Evolutionary conservation across 768 basidiomycete genomes (phyloP), one percentile per base, ranked within the genome.

Genomic region (Termitomyces sp.): DNA sequence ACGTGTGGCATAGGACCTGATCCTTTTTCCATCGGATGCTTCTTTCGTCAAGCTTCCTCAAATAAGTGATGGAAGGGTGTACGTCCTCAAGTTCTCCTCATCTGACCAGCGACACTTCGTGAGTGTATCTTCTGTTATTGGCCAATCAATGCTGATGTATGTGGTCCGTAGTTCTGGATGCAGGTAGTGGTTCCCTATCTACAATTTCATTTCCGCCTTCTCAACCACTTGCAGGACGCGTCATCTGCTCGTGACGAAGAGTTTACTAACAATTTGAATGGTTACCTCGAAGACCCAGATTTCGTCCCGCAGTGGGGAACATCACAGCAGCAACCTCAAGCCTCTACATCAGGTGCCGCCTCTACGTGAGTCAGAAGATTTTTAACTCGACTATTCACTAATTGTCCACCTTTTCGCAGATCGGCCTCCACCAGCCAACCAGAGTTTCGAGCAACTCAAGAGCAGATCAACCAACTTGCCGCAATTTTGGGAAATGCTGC

Each of bases 81-180:
- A 90, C 64, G 90, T 95, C 60, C 86, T 96, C 69, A 92, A 90
- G 72, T 96, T 97, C 75, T 86, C 88, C 0, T 93, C 90, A 22
- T 95, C 93, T 14, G 82, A 92, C 68, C 90, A 92, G 67, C 83
- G 85, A 60, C 90, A 94, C 70, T 96, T 97, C 70, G 94, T 95
- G 85, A 77, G n/a, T 54, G 16, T 35, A 61, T 61, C 10, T 58
- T 2, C 35, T 56, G 18, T 35, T n/a, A 9, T 35, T 14, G 7
- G 49, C 14, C 16, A 52, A 3, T 45, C 16, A 3, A 20, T 32
- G 24, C 41, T 41, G 11, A 55, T 20, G 24, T 35, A 51, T 54
- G 59, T 61, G 24, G 66, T 52, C 41, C 63, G 22, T 18, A 93
- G 91, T 93, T 91, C 65, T 93, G 90, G 90, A 76, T 92, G 82